Evolutionary conservation across 2,329 filamentous ascomycete species (phyloP), one percentile per base, ranked within the genome.

Genomic region (Calonectria honghensis): DNA sequence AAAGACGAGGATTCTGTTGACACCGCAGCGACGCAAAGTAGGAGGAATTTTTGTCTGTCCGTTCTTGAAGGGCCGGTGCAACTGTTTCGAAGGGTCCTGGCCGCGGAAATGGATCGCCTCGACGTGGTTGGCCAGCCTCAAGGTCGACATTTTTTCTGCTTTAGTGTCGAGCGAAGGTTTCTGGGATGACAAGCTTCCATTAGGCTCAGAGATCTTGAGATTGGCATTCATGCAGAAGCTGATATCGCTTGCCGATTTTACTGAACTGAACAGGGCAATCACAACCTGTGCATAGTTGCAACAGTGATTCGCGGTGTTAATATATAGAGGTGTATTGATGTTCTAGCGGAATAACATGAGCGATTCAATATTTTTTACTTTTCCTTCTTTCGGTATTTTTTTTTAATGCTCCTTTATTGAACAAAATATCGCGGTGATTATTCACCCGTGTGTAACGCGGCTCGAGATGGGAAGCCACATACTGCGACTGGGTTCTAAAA

Each of bases 1-100:
- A 67, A 80, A 86, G 1, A 86, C 29, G 1, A 86, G 74, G n/a
- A 86, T 79, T 11, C 77, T 73, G 51, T 83, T 84, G 0, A 77
- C 73, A 1, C 76, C 77, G 9, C 32, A 70, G 27, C 48, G 68
- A 35, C 67, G 61, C 16, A 79, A 70, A 3, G 73, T 1, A 4
- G 79, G 79, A 1, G 73, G 72, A 0, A 41, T 48, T 0, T 41
- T 63, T 0, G 75, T 68, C 0, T 39, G 52, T 0, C 52, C 74
- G 13, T 75, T 75, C 24, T 80, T 80, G 73, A 81, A 79, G 0
- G 78, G 77, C 2, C 77, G 50, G 6, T 63, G 31, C 1, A 57
- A 32, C 4, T 51, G n/a, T 9, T 76, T 57, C 4, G 45, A 32
- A 9, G 61, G 29, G 18, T 59, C 67, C 14, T 68, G 6, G 24